Percentiles rank a stretch among this genome's conserved stretches.
Evolutionary conservation across 2,329 filamentous ascomycete genomes (phyloP).

Genomic region (Hymenoscyphus infarciens): DNA sequence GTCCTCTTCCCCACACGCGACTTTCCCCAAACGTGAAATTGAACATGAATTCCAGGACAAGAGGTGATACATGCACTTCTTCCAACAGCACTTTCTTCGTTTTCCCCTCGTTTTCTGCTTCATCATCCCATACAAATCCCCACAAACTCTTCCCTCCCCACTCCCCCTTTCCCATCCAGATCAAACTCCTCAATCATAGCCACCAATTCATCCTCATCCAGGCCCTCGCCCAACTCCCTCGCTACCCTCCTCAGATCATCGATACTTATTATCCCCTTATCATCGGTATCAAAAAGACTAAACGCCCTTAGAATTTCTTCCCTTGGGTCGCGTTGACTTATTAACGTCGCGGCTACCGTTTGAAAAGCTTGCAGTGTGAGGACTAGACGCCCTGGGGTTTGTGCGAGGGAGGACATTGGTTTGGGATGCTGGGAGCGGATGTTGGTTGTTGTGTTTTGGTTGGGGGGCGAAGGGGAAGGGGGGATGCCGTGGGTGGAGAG

Average conservation of each 20-base stretch:
- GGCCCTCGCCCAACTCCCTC: slow-evolving; percentile 83
- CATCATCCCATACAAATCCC: slow-evolving; percentile 37
- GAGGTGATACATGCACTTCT: neutral
- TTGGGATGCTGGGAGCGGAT: slow-evolving; percentile 50
- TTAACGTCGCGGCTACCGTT: slow-evolving; percentile 72
- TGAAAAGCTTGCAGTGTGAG: slow-evolving; percentile 72
- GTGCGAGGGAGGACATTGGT: slow-evolving; percentile 45
- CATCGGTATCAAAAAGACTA: slow-evolving; percentile 85
- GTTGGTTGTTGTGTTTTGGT: slow-evolving; percentile 39
- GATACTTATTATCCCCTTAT: slow-evolving; percentile 86
- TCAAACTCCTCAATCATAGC: slow-evolving; percentile 99
- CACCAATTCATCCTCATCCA: slow-evolving; percentile 87
- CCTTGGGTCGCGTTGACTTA: slow-evolving; percentile 76
- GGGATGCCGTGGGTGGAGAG: slow-evolving; percentile 78
- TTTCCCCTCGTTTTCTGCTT: neutral
- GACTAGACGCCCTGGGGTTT: slow-evolving; percentile 46
- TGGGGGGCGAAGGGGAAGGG: slow-evolving; percentile 54
- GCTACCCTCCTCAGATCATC: slow-evolving; percentile 86
- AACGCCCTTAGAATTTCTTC: slow-evolving; percentile 93
- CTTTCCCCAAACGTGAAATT: neutral
- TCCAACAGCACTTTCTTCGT: neutral
- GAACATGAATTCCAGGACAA: neutral
- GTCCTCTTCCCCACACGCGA: slow-evolving; percentile 1
- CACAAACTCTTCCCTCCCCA: slow-evolving; percentile 63
- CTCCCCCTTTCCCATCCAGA: slow-evolving; percentile 82